Conservation (phyloP, 495 filamentous ascomycete genomes). For the Daldinia bambusicola region DNA sequence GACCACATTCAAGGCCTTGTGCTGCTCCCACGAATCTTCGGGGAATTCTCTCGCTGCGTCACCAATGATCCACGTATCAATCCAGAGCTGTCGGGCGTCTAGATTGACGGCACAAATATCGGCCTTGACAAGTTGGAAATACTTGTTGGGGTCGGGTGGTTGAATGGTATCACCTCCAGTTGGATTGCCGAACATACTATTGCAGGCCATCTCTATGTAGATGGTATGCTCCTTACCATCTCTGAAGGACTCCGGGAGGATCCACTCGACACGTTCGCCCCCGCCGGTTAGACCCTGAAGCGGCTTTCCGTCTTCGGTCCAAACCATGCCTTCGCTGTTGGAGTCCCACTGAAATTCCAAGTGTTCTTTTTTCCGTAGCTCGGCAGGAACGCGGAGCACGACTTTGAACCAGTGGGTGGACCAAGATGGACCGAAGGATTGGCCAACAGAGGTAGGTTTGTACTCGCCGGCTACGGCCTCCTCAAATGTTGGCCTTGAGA, state of each 20-base stretch:
- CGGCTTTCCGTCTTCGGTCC: conserved; percentile 86
- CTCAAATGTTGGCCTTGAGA: conserved; percentile 84
- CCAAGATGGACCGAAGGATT: conserved; percentile 92
- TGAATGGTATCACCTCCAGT: conserved; percentile 86
- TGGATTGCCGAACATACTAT: conserved; percentile 97
- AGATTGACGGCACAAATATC: conserved; percentile 90
- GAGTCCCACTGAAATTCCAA: conserved; percentile 97
- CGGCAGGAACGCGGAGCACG: conserved; percentile 75
- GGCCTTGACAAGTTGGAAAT: conserved; percentile 79
- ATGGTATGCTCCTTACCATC: conserved; percentile 89
- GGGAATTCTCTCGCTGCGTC: conserved; percentile 87
- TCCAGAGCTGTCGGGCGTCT: conserved; percentile 80
- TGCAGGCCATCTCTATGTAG: conserved; percentile 98
- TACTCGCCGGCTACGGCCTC: conserved; percentile 87
- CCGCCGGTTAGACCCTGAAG: conserved; percentile 94
- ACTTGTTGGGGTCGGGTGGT: conserved; percentile 83
- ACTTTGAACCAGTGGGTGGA: conserved; percentile 98
- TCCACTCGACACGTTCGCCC: conserved; percentile 89
- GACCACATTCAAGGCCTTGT: conserved; percentile 81
- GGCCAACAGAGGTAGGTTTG: conserved; percentile 75
- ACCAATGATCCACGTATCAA: conserved; percentile 96
- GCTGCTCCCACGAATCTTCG: conserved; percentile 82
- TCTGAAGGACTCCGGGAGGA: conserved; percentile 79
- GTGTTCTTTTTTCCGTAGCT: conserved; percentile 75
- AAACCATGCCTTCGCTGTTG: conserved; percentile 90